A percentile compares a stretch with the other conserved stretches of the same genome.
These are phyloP conservation scores for Ustilago loliicola DNA, from an alignment of 1,284 basidiomycete species.

Conservation along the genomic window DNA sequence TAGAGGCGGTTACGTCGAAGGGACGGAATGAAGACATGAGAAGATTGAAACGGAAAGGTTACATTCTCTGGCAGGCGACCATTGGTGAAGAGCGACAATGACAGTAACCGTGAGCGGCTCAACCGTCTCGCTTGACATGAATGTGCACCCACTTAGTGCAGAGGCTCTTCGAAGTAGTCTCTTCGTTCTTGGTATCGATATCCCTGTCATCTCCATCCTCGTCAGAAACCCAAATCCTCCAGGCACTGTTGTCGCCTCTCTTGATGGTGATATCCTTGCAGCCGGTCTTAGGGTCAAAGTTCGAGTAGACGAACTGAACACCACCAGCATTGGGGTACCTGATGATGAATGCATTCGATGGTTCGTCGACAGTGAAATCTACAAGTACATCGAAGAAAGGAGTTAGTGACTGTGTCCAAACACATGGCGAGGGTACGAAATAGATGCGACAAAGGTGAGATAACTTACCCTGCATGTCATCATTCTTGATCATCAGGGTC, in stretches of 20 bases:
- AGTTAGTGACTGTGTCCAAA: not conserved
- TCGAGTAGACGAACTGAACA: not conserved
- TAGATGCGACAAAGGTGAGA: not conserved
- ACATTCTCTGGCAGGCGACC: too few species aligned
- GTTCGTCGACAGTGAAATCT: conserved; percentile 7
- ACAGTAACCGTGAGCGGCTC: not conserved
- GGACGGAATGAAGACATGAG: too few species aligned
- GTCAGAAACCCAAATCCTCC: conserved; percentile 8
- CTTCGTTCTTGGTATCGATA: not conserved
- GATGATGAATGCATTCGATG: not conserved
- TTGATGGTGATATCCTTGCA: conserved; percentile 3
- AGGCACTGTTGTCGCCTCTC: not conserved
- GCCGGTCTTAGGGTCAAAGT: not conserved
- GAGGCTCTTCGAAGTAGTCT: not conserved
- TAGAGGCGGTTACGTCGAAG: too few species aligned
- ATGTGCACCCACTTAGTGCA: conserved; percentile 21
- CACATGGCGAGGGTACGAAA: not conserved
- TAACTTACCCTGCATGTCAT: not conserved
- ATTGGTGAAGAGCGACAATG: too few species aligned
- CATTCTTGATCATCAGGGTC: not conserved
- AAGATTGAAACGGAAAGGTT: too few species aligned
- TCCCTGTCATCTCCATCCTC: not conserved
- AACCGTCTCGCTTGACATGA: conserved; percentile 12
- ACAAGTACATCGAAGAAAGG: not conserved
- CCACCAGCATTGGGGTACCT: not conserved